phyloP scores from a whole-genome alignment of 176 grass and related monocot genomes.

The Raddia distichophylla region DNA sequence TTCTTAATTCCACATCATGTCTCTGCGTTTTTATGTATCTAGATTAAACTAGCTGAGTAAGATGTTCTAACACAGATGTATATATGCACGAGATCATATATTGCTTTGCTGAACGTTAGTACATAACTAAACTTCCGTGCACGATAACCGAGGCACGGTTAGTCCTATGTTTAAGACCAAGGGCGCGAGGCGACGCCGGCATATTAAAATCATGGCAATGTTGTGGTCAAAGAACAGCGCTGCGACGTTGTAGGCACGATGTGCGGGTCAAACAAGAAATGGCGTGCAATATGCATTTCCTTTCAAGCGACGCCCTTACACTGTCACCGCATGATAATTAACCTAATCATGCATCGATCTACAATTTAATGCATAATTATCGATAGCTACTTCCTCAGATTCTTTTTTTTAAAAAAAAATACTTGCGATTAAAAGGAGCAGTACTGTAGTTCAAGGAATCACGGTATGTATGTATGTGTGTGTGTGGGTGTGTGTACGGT shows the following conservation, averaged over 20 bases:
- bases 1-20: no score
- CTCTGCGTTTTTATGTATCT: no score
- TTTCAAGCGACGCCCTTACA: conserved; percentile 50
- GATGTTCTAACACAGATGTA: no score
- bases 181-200: no score
- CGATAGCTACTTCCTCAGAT: not conserved
- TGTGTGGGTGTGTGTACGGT: no score
- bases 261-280: conserved; percentile 62
- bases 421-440: no score
- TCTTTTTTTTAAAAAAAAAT: not conserved
- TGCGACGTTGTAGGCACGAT: conserved; percentile 43
- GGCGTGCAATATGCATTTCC: conserved; percentile 46
- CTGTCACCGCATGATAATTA: not conserved
- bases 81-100: not conserved
- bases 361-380: not conserved
- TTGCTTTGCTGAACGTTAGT: conserved; percentile 7
- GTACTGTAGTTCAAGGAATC: not conserved
- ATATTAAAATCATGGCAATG: not conserved
- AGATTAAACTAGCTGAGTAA: no score
- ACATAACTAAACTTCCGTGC: not conserved
- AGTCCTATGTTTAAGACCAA: not conserved
- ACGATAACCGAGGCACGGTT: not conserved
- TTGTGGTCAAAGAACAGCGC: conserved; percentile 42
- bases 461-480: no score
- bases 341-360: no score